These are phyloP conservation scores for Phytophthora foliorum DNA, from an alignment of 352 stramenopile species.

Conservation along the genomic window DNA sequence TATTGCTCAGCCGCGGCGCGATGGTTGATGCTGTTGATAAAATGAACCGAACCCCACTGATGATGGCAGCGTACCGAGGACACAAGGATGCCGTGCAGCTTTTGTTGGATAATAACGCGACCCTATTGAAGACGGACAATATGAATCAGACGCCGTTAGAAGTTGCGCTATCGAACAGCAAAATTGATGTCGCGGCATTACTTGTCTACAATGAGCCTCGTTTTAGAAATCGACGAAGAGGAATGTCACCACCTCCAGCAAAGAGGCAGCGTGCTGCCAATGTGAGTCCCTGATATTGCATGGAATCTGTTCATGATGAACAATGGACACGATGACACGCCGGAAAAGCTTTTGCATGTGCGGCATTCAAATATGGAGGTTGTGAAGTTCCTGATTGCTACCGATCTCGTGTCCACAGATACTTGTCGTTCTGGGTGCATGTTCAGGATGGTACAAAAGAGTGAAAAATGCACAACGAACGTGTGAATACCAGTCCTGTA, in stretches of 20 bases:
- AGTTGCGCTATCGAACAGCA: conserved; percentile 22
- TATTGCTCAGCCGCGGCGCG: conserved; percentile 9
- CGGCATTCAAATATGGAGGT: no score
- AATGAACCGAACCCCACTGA: conserved; percentile 11
- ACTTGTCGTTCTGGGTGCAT: no score
- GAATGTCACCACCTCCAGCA: not conserved
- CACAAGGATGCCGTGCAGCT: conserved; percentile 15
- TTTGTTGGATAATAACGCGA: conserved; percentile 13
- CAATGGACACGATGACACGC: no score
- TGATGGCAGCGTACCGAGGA: conserved; percentile 20
- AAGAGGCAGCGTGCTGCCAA: not conserved
- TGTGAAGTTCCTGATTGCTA: no score
- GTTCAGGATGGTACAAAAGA: no score
- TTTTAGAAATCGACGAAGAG: not conserved
- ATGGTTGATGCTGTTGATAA: conserved; percentile 3
- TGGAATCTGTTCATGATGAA: no score
- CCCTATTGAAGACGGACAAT: conserved; percentile 6
- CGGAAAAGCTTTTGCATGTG: no score
- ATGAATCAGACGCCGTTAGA: not conserved
- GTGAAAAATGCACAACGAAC: no score
- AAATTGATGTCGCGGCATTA: not conserved
- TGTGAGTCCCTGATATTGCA: no score
- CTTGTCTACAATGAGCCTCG: not conserved
- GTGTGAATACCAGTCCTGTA: no score
- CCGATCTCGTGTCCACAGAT: no score